Base-by-base conservation (phyloP, 148 eudicot species). In the Camellia lanceoleosa region DNA sequence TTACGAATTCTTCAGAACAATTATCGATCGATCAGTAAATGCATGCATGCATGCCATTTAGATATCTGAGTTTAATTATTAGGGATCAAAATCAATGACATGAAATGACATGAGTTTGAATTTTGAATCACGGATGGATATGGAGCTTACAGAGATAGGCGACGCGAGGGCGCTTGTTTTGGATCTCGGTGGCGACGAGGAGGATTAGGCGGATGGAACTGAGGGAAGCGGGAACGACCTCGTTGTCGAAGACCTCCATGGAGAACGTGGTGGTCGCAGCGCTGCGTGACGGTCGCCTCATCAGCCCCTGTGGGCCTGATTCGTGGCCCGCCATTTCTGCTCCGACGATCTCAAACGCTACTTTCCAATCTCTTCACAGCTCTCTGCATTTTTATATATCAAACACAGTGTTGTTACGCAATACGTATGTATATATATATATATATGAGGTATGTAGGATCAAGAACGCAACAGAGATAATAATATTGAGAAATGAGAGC, bases 171-270 rank as follows among this genome's bases (percentile, higher is more conserved):
- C 94, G 90, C 64, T 92, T 91, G 42, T 79, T 71, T 73, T 95
- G 90, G 71, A 95, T 86, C 87, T 95, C 97, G 59, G 87, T 73
- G 11, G 99, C 99, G 7, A 95, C 97, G 20, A 94, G 97, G 38
- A 95, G 99, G 41, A 93, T 91, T 0, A 95, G 95, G 0, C 92
- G 90, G 41, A 95, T 90, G 13, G 91, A 85, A 46, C 85, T 89
- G 46, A 95, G 90, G n/a, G 97, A 93, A 2, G 97, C 87, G 0
- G 99, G 99, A 20, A 92, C 97, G 11, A 93, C 93, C 86, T 95
- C 97, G 38, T 89, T 94, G 66, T 92, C 99, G 74, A 95, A 93
- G 11, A 93, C 99, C 84, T 95, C 99, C 76, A 85, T 76, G 5
- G 98, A 86, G 80, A 91, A 89, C 7, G 86, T 87, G 51, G 96